Evolutionary conservation across 2,329 filamentous ascomycete genomes (phyloP).

Genomic region (Hypoxylon sp.): DNA sequence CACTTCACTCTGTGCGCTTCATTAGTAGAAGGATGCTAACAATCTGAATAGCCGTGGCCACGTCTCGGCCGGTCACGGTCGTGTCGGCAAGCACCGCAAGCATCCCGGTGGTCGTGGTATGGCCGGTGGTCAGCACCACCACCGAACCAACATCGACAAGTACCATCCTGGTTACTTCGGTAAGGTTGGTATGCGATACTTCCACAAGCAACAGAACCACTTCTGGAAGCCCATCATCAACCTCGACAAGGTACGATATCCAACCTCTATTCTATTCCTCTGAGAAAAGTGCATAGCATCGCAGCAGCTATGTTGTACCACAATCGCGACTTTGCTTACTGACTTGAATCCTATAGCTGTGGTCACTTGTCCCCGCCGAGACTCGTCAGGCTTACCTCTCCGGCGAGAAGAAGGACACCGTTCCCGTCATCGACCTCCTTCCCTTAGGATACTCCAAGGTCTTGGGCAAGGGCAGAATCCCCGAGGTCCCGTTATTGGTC

Average conservation of each 20-base stretch:
- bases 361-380: slow-evolving; percentile 92
- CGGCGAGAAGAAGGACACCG: slow-evolving; percentile 84
- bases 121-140: slow-evolving; percentile 99
- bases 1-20: slow-evolving; percentile 1
- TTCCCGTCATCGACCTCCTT: slow-evolving; percentile 97
- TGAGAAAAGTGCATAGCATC: background rate
- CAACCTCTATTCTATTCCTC: slow-evolving; percentile 4
- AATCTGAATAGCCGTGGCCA: slow-evolving; percentile 79
- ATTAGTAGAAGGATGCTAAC: slow-evolving; percentile 42
- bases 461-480: slow-evolving; percentile 96
- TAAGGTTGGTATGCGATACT: slow-evolving; percentile 95
- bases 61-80: slow-evolving; percentile 97
- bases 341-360: slow-evolving; percentile 68
- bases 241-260: slow-evolving; percentile 85
- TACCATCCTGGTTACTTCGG: slow-evolving; percentile 99
- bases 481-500: slow-evolving; percentile 91
- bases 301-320: background rate
- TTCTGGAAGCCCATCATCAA: slow-evolving; percentile 99
- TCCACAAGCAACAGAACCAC: slow-evolving; percentile 95
- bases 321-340: slow-evolving; percentile 5
- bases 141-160: slow-evolving; percentile 84
- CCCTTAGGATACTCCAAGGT: slow-evolving; percentile 98
- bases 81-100: slow-evolving; percentile 99
- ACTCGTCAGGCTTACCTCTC: slow-evolving; percentile 90
- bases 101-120: slow-evolving; percentile 82